A percentile compares a stretch with the other conserved stretches of the same genome.
Conservation (phyloP, 257 asterid genomes). For the Gentiana macrophylla region DNA sequence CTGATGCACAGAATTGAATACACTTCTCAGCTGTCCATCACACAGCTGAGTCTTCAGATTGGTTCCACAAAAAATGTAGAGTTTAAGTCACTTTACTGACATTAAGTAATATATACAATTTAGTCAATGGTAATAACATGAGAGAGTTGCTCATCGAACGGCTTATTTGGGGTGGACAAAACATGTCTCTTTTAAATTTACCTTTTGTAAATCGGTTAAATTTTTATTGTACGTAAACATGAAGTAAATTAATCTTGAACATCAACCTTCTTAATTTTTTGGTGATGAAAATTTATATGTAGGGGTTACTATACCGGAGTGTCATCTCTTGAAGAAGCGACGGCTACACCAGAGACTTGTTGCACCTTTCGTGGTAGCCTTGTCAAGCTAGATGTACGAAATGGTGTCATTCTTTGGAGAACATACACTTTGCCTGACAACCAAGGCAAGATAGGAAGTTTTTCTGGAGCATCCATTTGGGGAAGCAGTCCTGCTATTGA, state of each 20-base stretch:
- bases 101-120: no score
- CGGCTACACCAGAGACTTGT: slow-evolving; percentile 15
- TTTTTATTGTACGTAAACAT: background rate
- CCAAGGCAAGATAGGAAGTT: slow-evolving; percentile 17
- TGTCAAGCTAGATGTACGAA: slow-evolving; percentile 25
- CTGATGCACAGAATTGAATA: no score
- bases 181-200: background rate
- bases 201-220: background rate
- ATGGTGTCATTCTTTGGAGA: slow-evolving; percentile 32
- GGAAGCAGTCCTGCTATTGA: slow-evolving; percentile 47
- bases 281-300: background rate
- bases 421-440: slow-evolving; percentile 38
- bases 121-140: background rate
- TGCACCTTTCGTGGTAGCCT: slow-evolving; percentile 49
- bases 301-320: slow-evolving; percentile 37
- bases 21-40: no score
- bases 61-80: no score
- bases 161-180: background rate
- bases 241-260: background rate
- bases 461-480: slow-evolving; percentile 45
- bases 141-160: no score
- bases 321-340: slow-evolving; percentile 32
- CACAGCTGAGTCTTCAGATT: no score
- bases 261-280: background rate
- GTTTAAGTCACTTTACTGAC: no score